phyloP scores from a whole-genome alignment of 2,329 filamentous ascomycete genomes.

The Tolypocladium endophyticum region DNA sequence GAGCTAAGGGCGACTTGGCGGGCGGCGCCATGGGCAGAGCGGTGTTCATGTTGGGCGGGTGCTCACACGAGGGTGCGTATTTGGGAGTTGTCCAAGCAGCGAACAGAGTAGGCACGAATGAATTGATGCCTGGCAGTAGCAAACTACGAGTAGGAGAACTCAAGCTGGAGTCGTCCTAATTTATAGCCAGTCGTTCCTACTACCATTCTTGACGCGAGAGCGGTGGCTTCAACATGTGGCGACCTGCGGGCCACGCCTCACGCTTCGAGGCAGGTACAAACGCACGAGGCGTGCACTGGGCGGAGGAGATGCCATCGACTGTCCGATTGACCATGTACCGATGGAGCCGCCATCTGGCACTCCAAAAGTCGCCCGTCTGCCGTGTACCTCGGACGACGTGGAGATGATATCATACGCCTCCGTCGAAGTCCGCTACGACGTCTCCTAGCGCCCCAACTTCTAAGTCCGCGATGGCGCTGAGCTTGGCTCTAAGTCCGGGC shows the following conservation, averaged over 20 bases:
- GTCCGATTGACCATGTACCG: not conserved
- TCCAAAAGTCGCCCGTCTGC: not conserved
- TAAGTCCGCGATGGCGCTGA: not conserved
- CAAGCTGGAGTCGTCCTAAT: not conserved
- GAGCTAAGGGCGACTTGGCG: constrained; percentile 49
- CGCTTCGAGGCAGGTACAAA: not conserved
- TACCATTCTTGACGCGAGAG: not conserved
- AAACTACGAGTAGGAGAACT: not conserved
- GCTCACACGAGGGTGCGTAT: not conserved
- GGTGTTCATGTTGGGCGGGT: constrained; percentile 6
- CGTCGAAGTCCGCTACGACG: not conserved
- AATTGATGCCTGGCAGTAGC: not conserved
- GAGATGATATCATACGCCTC: not conserved
- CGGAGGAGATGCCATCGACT: not conserved
- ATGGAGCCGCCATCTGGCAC: not conserved
- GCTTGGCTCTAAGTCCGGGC: not conserved
- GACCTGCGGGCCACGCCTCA: not conserved
- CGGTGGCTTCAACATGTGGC: not conserved
- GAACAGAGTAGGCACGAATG: not conserved
- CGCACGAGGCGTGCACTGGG: not conserved
- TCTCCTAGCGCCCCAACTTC: not conserved
- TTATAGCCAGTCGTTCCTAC: not conserved
- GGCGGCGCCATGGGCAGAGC: constrained; percentile 29
- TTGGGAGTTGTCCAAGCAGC: no score
- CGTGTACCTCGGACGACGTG: not conserved